Percentiles rank a stretch among this genome's conserved stretches.
phyloP scores from a whole-genome alignment of 257 asterid genomes.

The Capsicum rhomboideum region DNA sequence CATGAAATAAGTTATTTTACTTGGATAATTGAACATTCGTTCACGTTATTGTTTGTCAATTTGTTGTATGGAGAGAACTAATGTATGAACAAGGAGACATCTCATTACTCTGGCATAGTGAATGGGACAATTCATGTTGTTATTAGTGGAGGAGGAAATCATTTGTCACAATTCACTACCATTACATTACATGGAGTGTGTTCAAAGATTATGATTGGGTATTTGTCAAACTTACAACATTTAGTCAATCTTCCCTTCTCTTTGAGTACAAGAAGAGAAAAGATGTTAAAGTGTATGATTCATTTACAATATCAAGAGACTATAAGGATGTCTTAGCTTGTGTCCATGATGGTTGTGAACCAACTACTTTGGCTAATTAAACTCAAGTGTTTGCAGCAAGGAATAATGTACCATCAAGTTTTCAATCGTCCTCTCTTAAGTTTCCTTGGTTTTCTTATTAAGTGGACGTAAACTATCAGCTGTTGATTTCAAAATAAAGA shows the following conservation, averaged over 20 bases:
- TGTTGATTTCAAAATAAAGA: background rate
- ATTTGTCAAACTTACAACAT: background rate
- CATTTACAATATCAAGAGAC: background rate
- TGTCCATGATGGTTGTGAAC: background rate
- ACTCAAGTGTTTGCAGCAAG: background rate
- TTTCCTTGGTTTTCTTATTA: background rate
- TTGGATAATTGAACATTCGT: background rate
- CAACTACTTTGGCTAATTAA: background rate
- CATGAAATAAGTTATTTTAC: background rate
- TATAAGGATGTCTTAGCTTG: background rate
- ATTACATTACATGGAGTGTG: background rate
- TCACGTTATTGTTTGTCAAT: background rate
- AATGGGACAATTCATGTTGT: constrained; percentile 28
- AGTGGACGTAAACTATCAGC: background rate
- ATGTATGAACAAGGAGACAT: constrained; percentile 42
- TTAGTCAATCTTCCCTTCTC: background rate
- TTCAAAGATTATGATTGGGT: background rate
- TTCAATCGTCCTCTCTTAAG: background rate
- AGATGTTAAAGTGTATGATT: constrained; percentile 1
- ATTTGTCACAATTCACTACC: background rate
- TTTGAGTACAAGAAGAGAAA: constrained; percentile 2
- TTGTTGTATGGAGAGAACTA: constrained; percentile 26
- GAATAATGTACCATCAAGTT: background rate
- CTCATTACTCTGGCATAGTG: constrained; percentile 44
- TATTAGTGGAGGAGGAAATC: constrained; percentile 59